phyloP scores from a whole-genome alignment of 805 yeast species.

The Metschnikowia reukaufii region DNA sequence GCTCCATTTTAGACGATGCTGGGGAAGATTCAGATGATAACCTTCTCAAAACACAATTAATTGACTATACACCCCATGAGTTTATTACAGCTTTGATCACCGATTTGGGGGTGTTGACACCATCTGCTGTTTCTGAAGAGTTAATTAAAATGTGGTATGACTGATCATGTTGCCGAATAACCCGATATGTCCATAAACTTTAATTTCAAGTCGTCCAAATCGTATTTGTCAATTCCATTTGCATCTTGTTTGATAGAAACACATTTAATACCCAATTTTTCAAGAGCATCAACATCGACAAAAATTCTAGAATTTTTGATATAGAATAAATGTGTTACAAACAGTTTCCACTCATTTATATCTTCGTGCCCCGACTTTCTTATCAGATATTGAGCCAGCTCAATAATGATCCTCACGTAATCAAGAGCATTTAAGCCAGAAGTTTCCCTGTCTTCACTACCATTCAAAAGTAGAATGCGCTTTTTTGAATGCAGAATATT shows the following conservation, averaged over 20 bases:
- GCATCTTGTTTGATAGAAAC: conserved; percentile 33
- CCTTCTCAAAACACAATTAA: conserved; percentile 36
- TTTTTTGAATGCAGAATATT: conserved; percentile 24
- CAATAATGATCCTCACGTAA: conserved; percentile 54
- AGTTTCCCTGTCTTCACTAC: conserved; percentile 78
- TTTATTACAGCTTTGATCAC: conserved; percentile 94
- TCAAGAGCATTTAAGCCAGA: conserved; percentile 60
- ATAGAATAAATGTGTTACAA: conserved; percentile 65
- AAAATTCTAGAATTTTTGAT: conserved; percentile 49
- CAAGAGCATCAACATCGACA: conserved; percentile 46
- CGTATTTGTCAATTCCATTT: conserved; percentile 34
- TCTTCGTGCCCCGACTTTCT: conserved; percentile 21
- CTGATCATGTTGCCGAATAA: conserved; percentile 28
- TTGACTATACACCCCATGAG: conserved; percentile 96
- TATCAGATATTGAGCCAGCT: conserved; percentile 57
- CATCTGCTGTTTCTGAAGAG: conserved; percentile 98
- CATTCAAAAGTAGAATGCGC: conserved; percentile 70
- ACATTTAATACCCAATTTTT: conserved; percentile 47
- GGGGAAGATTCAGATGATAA: conserved; percentile 22
- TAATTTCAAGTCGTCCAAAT: conserved; percentile 39
- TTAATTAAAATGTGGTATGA: conserved; percentile 98
- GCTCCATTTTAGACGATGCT: conserved; percentile 24
- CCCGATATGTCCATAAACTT: background rate
- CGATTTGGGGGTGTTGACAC: conserved; percentile 94
- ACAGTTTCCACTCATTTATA: conserved; percentile 39